These are phyloP conservation scores for Pulveroboletus sp. DNA, from an alignment of 768 basidiomycete genomes.

Conservation along the genomic window DNA sequence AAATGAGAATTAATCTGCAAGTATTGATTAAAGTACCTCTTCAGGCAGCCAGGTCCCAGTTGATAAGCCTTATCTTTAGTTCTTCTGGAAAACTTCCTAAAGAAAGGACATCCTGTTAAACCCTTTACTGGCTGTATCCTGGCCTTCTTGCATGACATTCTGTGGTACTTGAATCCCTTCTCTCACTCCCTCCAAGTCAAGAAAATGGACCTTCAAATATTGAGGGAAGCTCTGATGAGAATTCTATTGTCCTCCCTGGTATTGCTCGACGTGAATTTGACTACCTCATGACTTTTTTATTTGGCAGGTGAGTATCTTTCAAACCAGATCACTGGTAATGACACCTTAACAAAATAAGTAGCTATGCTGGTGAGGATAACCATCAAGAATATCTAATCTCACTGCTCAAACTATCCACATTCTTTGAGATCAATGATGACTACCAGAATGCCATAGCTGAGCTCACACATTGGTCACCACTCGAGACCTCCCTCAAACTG, in stretches of 20 bases:
- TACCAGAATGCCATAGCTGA: constrained; percentile 5
- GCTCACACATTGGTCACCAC: background rate
- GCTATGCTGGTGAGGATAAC: constrained; percentile 5
- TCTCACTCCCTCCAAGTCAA: constrained; percentile 5
- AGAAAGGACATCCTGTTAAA: no score
- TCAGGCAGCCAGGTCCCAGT: no score
- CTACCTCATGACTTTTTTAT: background rate
- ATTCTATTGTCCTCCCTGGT: constrained; percentile 1
- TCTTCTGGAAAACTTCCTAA: no score
- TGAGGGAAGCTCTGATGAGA: constrained; percentile 2
- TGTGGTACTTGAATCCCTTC: background rate
- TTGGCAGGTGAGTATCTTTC: constrained; percentile 2
- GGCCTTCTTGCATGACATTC: background rate
- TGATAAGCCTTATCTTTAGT: no score
- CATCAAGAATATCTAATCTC: constrained; percentile 1
- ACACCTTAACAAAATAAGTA: no score
- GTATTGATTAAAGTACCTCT: no score
- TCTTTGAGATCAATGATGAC: constrained; percentile 4
- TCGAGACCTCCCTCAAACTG: background rate
- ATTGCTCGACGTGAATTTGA: background rate
- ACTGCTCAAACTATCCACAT: background rate
- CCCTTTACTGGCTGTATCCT: background rate
- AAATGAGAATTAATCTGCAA: no score
- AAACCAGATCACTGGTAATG: no score
- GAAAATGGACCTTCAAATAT: no score